phyloP scores from a whole-genome alignment of 768 basidiomycete species.

The Suillus spraguei region DNA sequence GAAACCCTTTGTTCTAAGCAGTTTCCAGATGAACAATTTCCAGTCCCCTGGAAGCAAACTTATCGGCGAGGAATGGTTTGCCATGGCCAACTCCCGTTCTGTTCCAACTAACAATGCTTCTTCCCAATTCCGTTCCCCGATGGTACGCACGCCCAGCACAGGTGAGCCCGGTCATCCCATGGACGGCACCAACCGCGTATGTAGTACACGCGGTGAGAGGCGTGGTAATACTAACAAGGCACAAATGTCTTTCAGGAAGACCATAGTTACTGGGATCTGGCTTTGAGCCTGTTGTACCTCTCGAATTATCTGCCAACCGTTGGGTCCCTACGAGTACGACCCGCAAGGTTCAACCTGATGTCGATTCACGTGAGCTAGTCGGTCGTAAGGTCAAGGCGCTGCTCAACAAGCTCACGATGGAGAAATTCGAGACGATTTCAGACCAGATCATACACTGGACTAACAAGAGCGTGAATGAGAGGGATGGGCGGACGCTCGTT shows the following conservation, averaged over 20 bases:
- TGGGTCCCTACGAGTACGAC: constrained; percentile 62
- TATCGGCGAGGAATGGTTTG: constrained; percentile 71
- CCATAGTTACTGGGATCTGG: constrained; percentile 37
- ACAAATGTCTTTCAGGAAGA: constrained; percentile 35
- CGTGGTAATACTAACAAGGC: constrained; percentile 59
- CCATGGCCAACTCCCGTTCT: constrained; percentile 47
- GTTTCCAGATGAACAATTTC: constrained; percentile 74
- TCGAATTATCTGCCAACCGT: constrained; percentile 78
- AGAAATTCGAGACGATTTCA: constrained; percentile 95
- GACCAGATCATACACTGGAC: constrained; percentile 95
- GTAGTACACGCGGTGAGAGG: constrained; percentile 85
- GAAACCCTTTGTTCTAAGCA: constrained; percentile 32
- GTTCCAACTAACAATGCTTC: constrained; percentile 57
- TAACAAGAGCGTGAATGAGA: constrained; percentile 90
- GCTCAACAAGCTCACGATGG: constrained; percentile 96
- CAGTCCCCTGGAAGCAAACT: constrained; percentile 55
- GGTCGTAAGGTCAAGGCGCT: constrained; percentile 91
- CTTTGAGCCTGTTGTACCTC: constrained; percentile 74
- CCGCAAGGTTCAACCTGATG: constrained; percentile 49
- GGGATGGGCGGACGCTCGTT: constrained; percentile 90
- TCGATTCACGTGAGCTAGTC: constrained; percentile 80
- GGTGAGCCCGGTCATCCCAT: constrained; percentile 56
- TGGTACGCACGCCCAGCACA: constrained; percentile 70
- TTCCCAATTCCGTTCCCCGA: constrained; percentile 54
- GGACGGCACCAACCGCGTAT: constrained; percentile 51